phyloP scores from a whole-genome alignment of 805 yeast genomes.

The Kluyveromyces starmeri region DNA sequence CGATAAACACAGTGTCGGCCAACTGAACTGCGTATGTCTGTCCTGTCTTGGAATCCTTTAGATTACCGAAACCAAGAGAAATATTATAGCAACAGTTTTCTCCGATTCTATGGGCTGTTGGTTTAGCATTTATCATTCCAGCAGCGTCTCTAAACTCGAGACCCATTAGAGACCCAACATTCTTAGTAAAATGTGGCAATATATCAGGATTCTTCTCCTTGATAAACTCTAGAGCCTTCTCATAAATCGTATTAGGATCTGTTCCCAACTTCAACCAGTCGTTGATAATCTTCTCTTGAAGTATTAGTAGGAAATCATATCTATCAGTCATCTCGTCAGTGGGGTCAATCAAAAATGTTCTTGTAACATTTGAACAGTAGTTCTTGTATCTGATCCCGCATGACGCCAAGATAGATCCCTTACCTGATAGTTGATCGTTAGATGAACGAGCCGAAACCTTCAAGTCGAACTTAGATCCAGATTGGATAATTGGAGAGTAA shows the following conservation, averaged over 20 bases:
- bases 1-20: slow-evolving; percentile 73
- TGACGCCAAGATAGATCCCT: slow-evolving; percentile 74
- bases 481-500: slow-evolving; percentile 81
- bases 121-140: slow-evolving; percentile 63
- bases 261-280: slow-evolving; percentile 58
- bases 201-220: slow-evolving; percentile 58
- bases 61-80: slow-evolving; percentile 65
- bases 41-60: slow-evolving; percentile 42
- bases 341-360: slow-evolving; percentile 88
- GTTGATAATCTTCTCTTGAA: slow-evolving; percentile 56
- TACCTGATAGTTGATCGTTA: slow-evolving; percentile 51
- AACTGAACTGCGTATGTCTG: slow-evolving; percentile 63
- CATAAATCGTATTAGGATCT: slow-evolving; percentile 57
- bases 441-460: slow-evolving; percentile 75
- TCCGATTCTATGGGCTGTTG: slow-evolving; percentile 48
- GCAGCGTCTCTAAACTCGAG: slow-evolving; percentile 80
- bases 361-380: slow-evolving; percentile 79
- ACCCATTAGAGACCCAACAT: slow-evolving; percentile 84
- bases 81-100: slow-evolving; percentile 71
- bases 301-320: slow-evolving; percentile 63
- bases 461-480: slow-evolving; percentile 79
- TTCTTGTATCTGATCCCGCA: slow-evolving; percentile 81
- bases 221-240: slow-evolving; percentile 51
- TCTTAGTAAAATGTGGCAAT: slow-evolving; percentile 56
- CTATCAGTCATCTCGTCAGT: slow-evolving; percentile 66